These are phyloP conservation scores for Ascosphaera aggregata DNA, from an alignment of 2,329 filamentous ascomycete genomes.

Conservation along the genomic window DNA sequence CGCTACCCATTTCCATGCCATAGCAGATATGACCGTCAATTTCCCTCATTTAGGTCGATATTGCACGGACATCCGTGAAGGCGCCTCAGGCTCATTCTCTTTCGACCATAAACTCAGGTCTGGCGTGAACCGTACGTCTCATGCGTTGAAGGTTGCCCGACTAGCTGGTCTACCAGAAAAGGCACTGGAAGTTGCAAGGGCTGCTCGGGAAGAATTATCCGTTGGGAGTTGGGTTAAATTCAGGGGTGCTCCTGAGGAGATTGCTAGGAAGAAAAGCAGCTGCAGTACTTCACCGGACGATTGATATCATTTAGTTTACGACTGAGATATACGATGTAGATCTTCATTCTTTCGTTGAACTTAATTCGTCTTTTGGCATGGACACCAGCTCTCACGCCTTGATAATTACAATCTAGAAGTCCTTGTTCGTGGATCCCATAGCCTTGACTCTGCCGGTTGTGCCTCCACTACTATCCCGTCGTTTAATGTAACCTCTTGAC, in stretches of 20 bases:
- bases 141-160: constrained; percentile 84
- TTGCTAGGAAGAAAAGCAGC: background rate
- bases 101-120: constrained; percentile 64
- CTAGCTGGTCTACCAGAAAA: constrained; percentile 59
- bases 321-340: background rate
- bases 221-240: background rate
- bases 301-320: no score
- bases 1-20: constrained; percentile 77
- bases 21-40: constrained; percentile 51
- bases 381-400: background rate
- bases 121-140: constrained; percentile 68
- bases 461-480: constrained; percentile 15
- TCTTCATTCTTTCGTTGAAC: background rate
- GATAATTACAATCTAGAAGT: background rate
- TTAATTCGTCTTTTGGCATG: no score
- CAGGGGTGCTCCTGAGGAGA: background rate
- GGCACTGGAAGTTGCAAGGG: constrained; percentile 43
- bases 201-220: constrained; percentile 25
- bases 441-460: background rate
- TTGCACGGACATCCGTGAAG: constrained; percentile 75
- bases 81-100: constrained; percentile 43
- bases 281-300: background rate
- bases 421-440: background rate
- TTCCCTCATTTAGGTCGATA: constrained; percentile 44
- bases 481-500: constrained; percentile 45